Evolutionary conservation across 257 asterid species (phyloP).

Genomic region (Sherardia arvensis): DNA sequence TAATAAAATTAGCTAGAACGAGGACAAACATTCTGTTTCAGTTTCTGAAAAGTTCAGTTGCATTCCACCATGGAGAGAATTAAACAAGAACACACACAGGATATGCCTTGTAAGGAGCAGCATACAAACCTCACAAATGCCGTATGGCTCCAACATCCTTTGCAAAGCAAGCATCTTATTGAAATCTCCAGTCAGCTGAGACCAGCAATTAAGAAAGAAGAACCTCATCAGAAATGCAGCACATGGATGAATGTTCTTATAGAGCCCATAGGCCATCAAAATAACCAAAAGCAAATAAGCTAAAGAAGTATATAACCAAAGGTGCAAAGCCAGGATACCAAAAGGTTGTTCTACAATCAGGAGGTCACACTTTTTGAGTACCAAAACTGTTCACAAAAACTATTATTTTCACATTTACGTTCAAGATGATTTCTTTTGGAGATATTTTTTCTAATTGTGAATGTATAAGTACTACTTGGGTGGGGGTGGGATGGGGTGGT

Average conservation of each 20-base stretch:
- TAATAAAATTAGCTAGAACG: neutral
- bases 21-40: neutral
- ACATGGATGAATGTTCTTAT: neutral
- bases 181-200: slow-evolving; percentile 80
- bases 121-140: slow-evolving; percentile 79
- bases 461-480: neutral
- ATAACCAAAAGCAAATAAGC: neutral
- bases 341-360: neutral
- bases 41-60: neutral
- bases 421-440: neutral
- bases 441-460: no score
- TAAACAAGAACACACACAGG: neutral
- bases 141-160: slow-evolving; percentile 64
- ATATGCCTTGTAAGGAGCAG: neutral
- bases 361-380: neutral
- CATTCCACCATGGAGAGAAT: neutral
- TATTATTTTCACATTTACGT: neutral
- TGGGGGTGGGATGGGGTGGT: no score
- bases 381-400: neutral
- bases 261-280: neutral
- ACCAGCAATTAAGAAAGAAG: slow-evolving; percentile 4
- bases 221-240: slow-evolving; percentile 2
- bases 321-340: neutral
- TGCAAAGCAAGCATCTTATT: slow-evolving; percentile 79
- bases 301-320: neutral